phyloP scores from a whole-genome alignment of 2,329 filamentous ascomycete genomes.

The Aspergillus latus region DNA sequence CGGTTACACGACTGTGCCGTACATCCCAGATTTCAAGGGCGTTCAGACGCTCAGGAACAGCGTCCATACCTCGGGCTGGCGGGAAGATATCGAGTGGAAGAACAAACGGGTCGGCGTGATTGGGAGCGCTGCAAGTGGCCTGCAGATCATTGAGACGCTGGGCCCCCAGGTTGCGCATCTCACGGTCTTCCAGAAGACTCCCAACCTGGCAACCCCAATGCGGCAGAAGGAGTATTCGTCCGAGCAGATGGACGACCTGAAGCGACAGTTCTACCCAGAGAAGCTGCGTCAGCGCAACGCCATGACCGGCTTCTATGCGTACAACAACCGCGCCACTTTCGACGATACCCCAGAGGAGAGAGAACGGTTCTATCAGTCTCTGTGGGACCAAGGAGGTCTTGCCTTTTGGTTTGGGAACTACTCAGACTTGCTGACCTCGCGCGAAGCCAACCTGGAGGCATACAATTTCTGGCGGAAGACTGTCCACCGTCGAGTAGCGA shows the following conservation, averaged over 20 bases:
- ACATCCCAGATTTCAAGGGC: not conserved
- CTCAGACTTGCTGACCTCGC: not conserved
- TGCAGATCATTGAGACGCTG: not conserved
- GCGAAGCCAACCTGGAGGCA: not conserved
- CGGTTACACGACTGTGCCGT: not conserved
- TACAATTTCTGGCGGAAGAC: not conserved
- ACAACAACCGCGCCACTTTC: not conserved
- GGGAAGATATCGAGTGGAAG: not conserved
- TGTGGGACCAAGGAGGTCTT: not conserved
- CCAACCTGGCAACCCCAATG: conserved; percentile 2
- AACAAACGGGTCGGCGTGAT: not conserved
- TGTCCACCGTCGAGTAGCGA: not conserved
- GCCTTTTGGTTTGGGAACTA: not conserved
- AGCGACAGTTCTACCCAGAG: not conserved
- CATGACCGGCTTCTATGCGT: not conserved
- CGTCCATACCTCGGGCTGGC: not conserved
- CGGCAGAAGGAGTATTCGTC: not conserved
- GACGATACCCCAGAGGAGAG: not conserved
- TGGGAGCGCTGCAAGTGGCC: not conserved
- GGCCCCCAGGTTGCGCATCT: not conserved
- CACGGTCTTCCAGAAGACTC: not conserved
- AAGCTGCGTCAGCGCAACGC: not conserved
- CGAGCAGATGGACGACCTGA: not conserved
- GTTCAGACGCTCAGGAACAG: not conserved
- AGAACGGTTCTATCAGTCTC: not conserved